Evolutionary conservation across 352 stramenopile species (phyloP).

Genomic region (Albugo laibachii): DNA sequence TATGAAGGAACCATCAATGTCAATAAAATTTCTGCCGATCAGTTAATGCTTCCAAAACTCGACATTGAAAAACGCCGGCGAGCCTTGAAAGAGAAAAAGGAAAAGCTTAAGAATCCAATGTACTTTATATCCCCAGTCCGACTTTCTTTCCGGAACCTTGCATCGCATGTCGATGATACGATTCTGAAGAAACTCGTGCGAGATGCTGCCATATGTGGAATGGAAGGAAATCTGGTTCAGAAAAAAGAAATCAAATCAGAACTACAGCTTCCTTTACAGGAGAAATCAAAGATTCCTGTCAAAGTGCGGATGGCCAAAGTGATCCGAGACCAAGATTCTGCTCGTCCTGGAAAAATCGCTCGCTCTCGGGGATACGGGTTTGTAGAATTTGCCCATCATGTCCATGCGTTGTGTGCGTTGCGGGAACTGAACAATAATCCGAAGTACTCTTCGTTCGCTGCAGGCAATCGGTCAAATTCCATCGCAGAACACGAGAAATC

Average conservation of each 20-base stretch:
- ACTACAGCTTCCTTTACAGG: slow-evolving; percentile 13
- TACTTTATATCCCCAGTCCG: slow-evolving; percentile 93
- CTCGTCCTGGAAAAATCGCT: slow-evolving; percentile 34
- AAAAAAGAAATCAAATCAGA: slow-evolving; percentile 63
- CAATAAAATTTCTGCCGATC: slow-evolving; percentile 77
- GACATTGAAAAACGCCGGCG: slow-evolving; percentile 89
- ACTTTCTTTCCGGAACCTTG: slow-evolving; percentile 89
- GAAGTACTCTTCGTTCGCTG: slow-evolving; percentile 52
- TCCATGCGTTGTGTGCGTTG: slow-evolving; percentile 89
- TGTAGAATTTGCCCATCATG: slow-evolving; percentile 94
- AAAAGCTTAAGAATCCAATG: slow-evolving; percentile 92
- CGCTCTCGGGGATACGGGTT: slow-evolving; percentile 80
- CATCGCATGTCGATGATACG: slow-evolving; percentile 66
- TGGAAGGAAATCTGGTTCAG: slow-evolving; percentile 55
- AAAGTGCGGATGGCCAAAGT: slow-evolving; percentile 75
- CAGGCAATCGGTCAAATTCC: slow-evolving; percentile 13
- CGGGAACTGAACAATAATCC: slow-evolving; percentile 96
- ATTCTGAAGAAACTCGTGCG: slow-evolving; percentile 81
- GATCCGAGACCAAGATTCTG: slow-evolving; percentile 47
- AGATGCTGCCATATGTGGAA: slow-evolving; percentile 45
- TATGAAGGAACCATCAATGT: slow-evolving; percentile 88
- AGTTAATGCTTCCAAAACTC: slow-evolving; percentile 66
- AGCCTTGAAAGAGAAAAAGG: slow-evolving; percentile 88
- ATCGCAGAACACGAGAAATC: slow-evolving; percentile 35
- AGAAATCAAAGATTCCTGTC: slow-evolving; percentile 18